Conservation (phyloP, 176 grass and related monocot genomes). For the Zoysia pacifica region DNA sequence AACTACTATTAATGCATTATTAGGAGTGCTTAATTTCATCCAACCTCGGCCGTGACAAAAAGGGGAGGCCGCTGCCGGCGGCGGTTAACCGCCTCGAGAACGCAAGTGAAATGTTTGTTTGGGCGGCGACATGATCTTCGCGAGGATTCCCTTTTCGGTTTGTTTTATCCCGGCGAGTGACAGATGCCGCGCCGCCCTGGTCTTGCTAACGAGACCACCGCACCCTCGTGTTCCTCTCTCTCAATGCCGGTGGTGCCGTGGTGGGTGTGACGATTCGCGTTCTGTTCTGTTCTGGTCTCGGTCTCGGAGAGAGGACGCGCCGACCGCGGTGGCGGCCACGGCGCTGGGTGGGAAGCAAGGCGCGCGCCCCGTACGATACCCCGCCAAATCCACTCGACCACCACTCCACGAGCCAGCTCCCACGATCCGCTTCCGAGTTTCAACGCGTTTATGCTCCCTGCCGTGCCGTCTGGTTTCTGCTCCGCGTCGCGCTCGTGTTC, state of each 20-base stretch:
- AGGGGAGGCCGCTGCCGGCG: not conserved
- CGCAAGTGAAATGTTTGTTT: conserved; percentile 13
- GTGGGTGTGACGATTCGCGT: too few species aligned
- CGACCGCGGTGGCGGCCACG: not conserved
- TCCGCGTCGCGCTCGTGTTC: not conserved
- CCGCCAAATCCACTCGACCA: not conserved
- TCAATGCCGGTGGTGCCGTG: too few species aligned
- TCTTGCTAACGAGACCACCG: not conserved
- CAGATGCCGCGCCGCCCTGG: conserved; percentile 19
- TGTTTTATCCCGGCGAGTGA: conserved; percentile 18
- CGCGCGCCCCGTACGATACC: not conserved
- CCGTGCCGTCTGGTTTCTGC: not conserved
- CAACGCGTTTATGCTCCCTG: not conserved
- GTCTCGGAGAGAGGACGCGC: too few species aligned
- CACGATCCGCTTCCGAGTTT: not conserved
- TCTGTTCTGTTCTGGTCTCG: too few species aligned
- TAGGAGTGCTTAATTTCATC: too few species aligned
- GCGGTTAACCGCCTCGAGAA: not conserved
- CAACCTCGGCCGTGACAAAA: not conserved
- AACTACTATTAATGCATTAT: too few species aligned
- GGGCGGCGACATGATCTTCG: conserved; percentile 40
- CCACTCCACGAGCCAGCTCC: not conserved
- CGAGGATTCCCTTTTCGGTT: not conserved
- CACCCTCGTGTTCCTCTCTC: not conserved
- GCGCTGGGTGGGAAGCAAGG: not conserved